Base-by-base conservation (phyloP, 2,329 filamentous ascomycete genomes). In the Colletotrichum somersetense region DNA sequence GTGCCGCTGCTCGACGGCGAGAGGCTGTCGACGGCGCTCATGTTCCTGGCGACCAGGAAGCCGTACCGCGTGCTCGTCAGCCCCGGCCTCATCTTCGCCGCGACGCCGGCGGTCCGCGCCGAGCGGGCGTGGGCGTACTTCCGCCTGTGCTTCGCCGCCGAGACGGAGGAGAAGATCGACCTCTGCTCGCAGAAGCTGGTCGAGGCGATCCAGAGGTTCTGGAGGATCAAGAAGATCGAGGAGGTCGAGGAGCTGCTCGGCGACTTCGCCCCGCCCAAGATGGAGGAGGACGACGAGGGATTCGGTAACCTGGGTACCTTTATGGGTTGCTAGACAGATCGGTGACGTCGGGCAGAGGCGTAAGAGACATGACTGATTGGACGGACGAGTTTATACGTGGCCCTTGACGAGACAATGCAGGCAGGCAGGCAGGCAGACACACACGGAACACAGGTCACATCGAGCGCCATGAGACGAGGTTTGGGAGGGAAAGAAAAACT, bases 91-190 rank as follows among this genome's bases (percentile, higher is more conserved):
- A 91, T 96, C 81, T 97, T 97, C 80, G 88, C 89, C 61, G 89
- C 94, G 1, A 92, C 88, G 0, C 82, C 87, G 0, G 84, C 90
- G 75, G 88, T 95, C 48, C 78, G 80, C 20, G 82, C 85, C 5
- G 81, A 85, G 68, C 84, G 88, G 53, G 92, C 90, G 3, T 95
- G 92, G 90, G 88, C 88, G 75, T 96, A 91, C 79, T 91, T 91
- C 80, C 85, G 95, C 18, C 78, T 98, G 46, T 97, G 94, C 82
- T 98, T 97, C 82, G 94, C 94, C 1, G 94, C 95, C 1, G 92
- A 95, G 81, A 68, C 89, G n/a, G 91, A 92, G 66, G 90, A 92
- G 50, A 89, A 92, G 52, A 84, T 97, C 6, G 87, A 86, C 33
- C 81, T 82, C 6, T 89, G 91, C 74, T 90, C 89, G 8, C 82